Percentiles rank a stretch among this genome's conserved stretches.
Evolutionary conservation across 23 red algal genomes (phyloP).

Genomic region (Agarophyton chilense): DNA sequence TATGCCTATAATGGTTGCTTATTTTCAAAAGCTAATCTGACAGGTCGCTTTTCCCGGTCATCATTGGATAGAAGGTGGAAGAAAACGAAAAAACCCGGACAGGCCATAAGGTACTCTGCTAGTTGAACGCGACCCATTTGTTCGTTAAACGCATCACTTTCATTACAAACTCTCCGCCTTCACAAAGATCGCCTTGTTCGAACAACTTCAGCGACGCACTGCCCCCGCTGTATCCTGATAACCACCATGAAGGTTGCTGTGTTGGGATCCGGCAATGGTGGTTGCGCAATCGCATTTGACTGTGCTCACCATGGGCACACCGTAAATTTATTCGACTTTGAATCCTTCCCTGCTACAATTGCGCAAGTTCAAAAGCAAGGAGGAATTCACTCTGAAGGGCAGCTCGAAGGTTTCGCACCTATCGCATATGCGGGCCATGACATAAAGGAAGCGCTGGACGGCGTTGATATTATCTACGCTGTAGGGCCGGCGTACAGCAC

Average conservation of each 20-base stretch:
- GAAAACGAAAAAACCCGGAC: too few relatives aligned
- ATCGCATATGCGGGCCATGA: not conserved
- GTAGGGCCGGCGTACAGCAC: constrained; percentile 24
- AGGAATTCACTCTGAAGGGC: not conserved
- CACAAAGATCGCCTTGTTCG: too few relatives aligned
- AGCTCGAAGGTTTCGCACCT: not conserved
- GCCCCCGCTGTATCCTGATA: too few relatives aligned
- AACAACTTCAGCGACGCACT: too few relatives aligned
- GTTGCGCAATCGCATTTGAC: constrained; percentile 13
- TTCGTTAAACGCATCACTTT: too few relatives aligned
- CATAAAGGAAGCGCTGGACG: not conserved
- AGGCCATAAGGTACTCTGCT: too few relatives aligned
- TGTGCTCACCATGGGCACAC: not conserved
- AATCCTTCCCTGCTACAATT: not conserved
- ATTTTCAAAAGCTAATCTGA: too few relatives aligned
- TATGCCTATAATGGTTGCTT: too few relatives aligned
- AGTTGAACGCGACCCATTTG: too few relatives aligned
- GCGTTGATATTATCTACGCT: not conserved
- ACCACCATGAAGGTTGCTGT: not conserved
- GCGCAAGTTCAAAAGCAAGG: not conserved
- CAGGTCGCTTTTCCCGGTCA: too few relatives aligned
- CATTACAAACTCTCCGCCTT: too few relatives aligned
- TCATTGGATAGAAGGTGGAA: too few relatives aligned
- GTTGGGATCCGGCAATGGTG: constrained; percentile 9
- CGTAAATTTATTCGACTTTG: constrained; percentile 25